Percentiles rank a stretch among this genome's conserved stretches.
These are phyloP conservation scores for Amaranthus hypochondriacus DNA, from an alignment of 148 eudicot species.

Conservation along the genomic window DNA sequence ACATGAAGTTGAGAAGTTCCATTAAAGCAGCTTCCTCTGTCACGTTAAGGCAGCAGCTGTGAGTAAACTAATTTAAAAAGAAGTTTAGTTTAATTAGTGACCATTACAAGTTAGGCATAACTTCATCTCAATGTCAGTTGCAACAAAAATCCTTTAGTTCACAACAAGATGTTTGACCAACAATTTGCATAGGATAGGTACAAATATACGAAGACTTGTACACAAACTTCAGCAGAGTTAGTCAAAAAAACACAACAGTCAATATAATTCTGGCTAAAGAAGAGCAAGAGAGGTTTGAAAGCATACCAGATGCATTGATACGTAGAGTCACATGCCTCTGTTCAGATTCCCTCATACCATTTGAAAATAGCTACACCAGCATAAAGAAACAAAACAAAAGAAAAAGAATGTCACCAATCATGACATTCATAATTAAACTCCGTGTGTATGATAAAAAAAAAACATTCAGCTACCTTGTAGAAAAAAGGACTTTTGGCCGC, in stretches of 20 bases:
- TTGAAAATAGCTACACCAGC: conserved; percentile 74
- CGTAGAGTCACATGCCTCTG: conserved; percentile 91
- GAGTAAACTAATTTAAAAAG: not conserved
- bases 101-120: not conserved
- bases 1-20: conserved; percentile 82
- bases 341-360: conserved; percentile 98
- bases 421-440: conserved; percentile 1
- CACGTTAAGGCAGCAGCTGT: conserved; percentile 14
- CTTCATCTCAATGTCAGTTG: not conserved
- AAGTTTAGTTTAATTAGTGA: not conserved
- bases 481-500: conserved; percentile 99
- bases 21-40: conserved; percentile 82
- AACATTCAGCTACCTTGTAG: conserved; percentile 53
- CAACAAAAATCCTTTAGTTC: not conserved
- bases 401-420: not conserved
- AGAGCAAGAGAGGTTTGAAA: conserved; percentile 5
- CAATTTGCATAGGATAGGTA: not conserved
- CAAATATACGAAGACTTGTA: not conserved
- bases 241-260: not conserved
- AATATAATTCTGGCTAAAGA: not conserved
- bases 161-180: not conserved
- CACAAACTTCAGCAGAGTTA: not conserved
- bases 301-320: conserved; percentile 81
- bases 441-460: not conserved
- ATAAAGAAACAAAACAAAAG: not conserved